phyloP scores from a whole-genome alignment of 805 yeast species.

The Saccharomycopsis schoenii region DNA sequence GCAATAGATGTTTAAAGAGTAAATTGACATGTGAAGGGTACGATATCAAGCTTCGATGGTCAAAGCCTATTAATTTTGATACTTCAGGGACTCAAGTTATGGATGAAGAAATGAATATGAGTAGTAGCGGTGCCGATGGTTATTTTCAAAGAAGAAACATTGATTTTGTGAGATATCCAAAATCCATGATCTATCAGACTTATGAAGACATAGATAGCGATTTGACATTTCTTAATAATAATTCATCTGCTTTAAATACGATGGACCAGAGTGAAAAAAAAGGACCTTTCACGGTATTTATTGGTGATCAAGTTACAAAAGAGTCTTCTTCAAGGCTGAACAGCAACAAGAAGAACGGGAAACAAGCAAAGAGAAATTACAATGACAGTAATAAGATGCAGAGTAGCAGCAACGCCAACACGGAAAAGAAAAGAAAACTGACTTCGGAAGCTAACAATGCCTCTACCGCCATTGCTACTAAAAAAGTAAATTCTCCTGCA shows the following conservation, averaged over 20 bases:
- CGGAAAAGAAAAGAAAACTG: not conserved
- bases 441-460: too few species aligned
- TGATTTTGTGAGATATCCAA: constrained; percentile 65
- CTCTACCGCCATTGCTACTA: not conserved
- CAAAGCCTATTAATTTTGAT: constrained; percentile 42
- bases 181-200: constrained; percentile 45
- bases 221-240: constrained; percentile 39
- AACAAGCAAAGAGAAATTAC: not conserved
- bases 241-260: constrained; percentile 31
- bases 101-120: not conserved
- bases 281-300: constrained; percentile 83
- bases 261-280: constrained; percentile 40
- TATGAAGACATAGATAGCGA: constrained; percentile 80
- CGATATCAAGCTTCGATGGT: constrained; percentile 73
- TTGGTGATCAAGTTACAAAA: constrained; percentile 26
- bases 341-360: not conserved
- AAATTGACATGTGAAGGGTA: constrained; percentile 73
- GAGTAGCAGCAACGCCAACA: not conserved
- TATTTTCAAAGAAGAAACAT: constrained; percentile 62
- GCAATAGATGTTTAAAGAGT: constrained; percentile 60
- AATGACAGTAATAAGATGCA: not conserved
- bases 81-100: not conserved
- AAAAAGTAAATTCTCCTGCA: not conserved
- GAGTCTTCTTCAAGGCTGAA: not conserved
- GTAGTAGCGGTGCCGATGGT: constrained; percentile 2